A percentile compares a stretch with the other conserved stretches of the same genome.
phyloP scores from a whole-genome alignment of 192 early-diverging fungal genomes.

The Backusella morwellensis region DNA sequence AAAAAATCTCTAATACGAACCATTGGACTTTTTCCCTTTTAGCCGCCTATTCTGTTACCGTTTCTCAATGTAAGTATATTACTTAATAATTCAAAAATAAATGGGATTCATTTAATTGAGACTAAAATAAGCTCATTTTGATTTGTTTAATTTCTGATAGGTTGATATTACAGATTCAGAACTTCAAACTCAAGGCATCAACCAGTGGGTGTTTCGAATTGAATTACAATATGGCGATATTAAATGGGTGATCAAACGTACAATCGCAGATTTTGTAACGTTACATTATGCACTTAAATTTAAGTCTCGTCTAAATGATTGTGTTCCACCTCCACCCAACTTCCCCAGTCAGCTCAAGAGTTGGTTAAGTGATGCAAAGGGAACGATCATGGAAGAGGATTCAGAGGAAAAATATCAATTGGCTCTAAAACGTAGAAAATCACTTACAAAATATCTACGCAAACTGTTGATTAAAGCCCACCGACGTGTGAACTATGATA shows the following conservation, averaged over 20 bases:
- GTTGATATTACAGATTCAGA: constrained; percentile 32
- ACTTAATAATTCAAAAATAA: not conserved
- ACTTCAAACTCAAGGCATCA: constrained; percentile 20
- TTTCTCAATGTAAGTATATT: constrained; percentile 10
- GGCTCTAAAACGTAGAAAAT: constrained; percentile 49
- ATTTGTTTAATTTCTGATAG: not conserved
- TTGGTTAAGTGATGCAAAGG: constrained; percentile 23
- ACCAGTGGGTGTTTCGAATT: constrained; percentile 37
- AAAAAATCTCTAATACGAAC: not conserved
- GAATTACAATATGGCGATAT: constrained; percentile 67
- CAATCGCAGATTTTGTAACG: constrained; percentile 63
- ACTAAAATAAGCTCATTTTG: not conserved
- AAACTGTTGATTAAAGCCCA: constrained; percentile 56
- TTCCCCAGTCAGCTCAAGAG: constrained; percentile 34
- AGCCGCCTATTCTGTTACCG: constrained; percentile 23
- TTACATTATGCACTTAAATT: constrained; percentile 63
- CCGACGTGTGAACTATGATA: constrained; percentile 61
- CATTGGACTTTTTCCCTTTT: not conserved
- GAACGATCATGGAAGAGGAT: not conserved
- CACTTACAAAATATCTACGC: constrained; percentile 62
- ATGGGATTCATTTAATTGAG: not conserved
- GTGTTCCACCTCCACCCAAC: constrained; percentile 32
- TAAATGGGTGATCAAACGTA: constrained; percentile 72
- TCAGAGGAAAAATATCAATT: constrained; percentile 42
- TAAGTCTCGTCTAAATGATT: constrained; percentile 30